These are phyloP conservation scores for Lepidium didymum DNA, from an alignment of 345 rosid species.

Conservation along the genomic window DNA sequence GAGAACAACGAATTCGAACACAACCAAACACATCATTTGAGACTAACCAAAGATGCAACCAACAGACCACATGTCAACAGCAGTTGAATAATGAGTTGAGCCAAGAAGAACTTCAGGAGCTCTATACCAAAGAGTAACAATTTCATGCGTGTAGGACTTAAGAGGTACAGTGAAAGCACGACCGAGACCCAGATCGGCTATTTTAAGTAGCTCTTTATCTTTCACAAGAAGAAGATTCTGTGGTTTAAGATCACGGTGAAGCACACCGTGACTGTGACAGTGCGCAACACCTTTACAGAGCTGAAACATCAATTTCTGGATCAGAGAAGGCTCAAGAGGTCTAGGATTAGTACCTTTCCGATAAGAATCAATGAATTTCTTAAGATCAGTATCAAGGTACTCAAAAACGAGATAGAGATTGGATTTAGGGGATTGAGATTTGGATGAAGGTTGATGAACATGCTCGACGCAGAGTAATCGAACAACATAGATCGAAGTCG, in stretches of 20 bases:
- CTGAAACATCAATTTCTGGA: conserved; percentile 79
- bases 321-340: conserved; percentile 47
- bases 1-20: not conserved
- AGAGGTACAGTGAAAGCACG: too few species aligned
- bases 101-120: conserved; percentile 92
- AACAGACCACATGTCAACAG: conserved; percentile 94
- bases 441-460: conserved; percentile 27
- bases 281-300: conserved; percentile 92
- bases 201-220: too few species aligned
- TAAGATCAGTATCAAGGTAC: conserved; percentile 89
- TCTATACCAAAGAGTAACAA: too few species aligned
- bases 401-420: conserved; percentile 85
- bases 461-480: conserved; percentile 91
- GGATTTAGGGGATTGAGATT: conserved; percentile 39
- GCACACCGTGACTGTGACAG: conserved; percentile 95
- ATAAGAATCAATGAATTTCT: conserved; percentile 75
- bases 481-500: conserved; percentile 80
- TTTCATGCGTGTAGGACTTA: too few species aligned
- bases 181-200: too few species aligned
- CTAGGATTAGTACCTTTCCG: conserved; percentile 71
- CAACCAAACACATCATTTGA: not conserved
- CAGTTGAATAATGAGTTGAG: conserved; percentile 75
- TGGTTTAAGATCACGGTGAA: too few species aligned
- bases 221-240: too few species aligned
- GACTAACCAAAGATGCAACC: conserved; percentile 85